Conservation (phyloP, 106 monocot genomes). For the Dendrobium nobile region DNA sequence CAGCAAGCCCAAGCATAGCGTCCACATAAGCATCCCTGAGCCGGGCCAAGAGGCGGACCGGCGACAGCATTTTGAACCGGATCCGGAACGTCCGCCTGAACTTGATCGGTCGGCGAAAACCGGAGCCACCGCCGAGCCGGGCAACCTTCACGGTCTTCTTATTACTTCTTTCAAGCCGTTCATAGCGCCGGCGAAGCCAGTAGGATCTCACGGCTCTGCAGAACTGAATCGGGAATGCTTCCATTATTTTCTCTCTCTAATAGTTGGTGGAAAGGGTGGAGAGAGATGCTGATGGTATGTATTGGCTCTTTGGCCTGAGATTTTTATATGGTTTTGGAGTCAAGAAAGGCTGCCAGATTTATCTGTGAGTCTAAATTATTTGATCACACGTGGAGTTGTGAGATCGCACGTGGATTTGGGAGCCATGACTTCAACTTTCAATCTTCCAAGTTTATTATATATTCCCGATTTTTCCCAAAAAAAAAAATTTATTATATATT, state of each 20-base stretch:
- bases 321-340: background rate
- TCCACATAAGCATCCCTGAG: constrained; percentile 35
- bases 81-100: constrained; percentile 4
- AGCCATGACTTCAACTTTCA: too few species aligned
- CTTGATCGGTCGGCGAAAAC: background rate
- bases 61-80: constrained; percentile 18
- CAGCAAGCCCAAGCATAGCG: constrained; percentile 39
- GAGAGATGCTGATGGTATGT: background rate
- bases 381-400: too few species aligned
- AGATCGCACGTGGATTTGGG: too few species aligned
- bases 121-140: constrained; percentile 6
- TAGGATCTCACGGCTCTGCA: constrained; percentile 34
- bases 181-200: constrained; percentile 41
- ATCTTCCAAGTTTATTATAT: too few species aligned
- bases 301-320: background rate
- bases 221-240: constrained; percentile 42
- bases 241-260: constrained; percentile 5
- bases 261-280: background rate
- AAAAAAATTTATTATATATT: too few species aligned
- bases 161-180: constrained; percentile 10
- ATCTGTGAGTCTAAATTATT: too few species aligned
- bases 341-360: too few species aligned
- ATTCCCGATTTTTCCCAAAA: too few species aligned
- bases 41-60: constrained; percentile 20
- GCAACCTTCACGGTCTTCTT: constrained; percentile 10